Base-by-base conservation (phyloP, 805 yeast genomes). In the Candida ponderosae region DNA sequence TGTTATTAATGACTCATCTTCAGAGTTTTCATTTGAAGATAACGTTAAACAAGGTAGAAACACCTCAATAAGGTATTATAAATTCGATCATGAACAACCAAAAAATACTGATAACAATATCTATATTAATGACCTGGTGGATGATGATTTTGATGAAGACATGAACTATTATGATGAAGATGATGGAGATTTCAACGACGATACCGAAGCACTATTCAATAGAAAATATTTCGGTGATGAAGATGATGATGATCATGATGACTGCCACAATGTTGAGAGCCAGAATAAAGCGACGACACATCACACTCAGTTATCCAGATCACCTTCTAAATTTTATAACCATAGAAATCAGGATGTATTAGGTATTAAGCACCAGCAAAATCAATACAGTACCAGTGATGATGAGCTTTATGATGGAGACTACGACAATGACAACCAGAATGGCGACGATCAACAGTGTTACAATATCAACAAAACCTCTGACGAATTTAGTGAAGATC, bases 51-150 rank as follows among this genome's bases (percentile, higher is more conserved):
- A 70, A n/a, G 76, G 74, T 4, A 59, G 81, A 41, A 72, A 74
- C 37, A 59, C 72, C 2, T 74, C 81, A 0, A 65, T 70, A 18
- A 68, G 72, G 40, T 75, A 74, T 50, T 75, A 76, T 49, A 70
- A 70, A 37, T 47, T 51, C 4, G 46, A 44, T 4, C 34, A 39
- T 5, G 51, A 31, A 18, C 48, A 55, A 10, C 52, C 59, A 33
- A 41, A 45, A 1, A 41, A 44, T 3, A 31, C 33, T 7, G 45
- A 43, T 6, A 40, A 41, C 15, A 60, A 60, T 10, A 56, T 60
- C 21, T 67, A 66, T 29, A 45, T 66, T 14, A 62, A 65, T 45
- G 70, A 65, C 38, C 38, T 57, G 26, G 56, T 60, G 35, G 68
- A 62, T 30, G 72, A 66, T 35, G 61, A 60, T 41, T 59, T 65